Base-by-base conservation (phyloP, 805 yeast genomes). In the Teunomyces gatunensis region DNA sequence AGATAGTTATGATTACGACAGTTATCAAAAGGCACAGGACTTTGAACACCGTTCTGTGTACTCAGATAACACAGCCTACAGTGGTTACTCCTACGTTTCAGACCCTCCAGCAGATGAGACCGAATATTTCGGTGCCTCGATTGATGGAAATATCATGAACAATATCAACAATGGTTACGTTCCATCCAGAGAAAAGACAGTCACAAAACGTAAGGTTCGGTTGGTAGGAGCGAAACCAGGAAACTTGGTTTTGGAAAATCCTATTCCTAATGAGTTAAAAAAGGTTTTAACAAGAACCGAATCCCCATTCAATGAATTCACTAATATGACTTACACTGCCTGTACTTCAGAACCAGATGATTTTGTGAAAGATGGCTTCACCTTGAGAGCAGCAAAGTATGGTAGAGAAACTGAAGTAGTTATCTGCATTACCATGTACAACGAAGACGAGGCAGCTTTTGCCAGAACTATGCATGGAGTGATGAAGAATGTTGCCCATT, bases 301-400 rank as follows among this genome's bases (percentile, higher is more conserved):
- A 54, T 69, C 75, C 1, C 75, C 75, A 1, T 84, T 85, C 53
- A 96, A 94, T 47, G 99, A 94, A 66, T 94, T 89, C 64, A 84
- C 94, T 12, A 89, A 89, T 68, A 91, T 94, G 97, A 84, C 97
- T 55, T 94, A 94, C 66, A 89, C 98, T 0, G 99, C 99, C 0
- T 91, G 96, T 61, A 94, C 99, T 1, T 78, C 95, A 1, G 91
- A 87, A 47, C 96, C 99, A 1, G 94, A 91, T 66, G 85, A 87
- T 30, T 94, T 88, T 61, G 80, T 81, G 13, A 75, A 72, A 3
- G 81, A 80, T 42, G 98, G 98, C 0, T 94, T 91, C 67, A 84
- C 91, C 2, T 71, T 94, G 44, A 79, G 99, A 57, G 87, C 96
- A 6, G 85, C 89, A 5, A 92, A 89, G 53, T 79, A 83, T 62